Evolutionary conservation across 305 asterid genomes (phyloP).

Genomic region (Fraxinus sp.): DNA sequence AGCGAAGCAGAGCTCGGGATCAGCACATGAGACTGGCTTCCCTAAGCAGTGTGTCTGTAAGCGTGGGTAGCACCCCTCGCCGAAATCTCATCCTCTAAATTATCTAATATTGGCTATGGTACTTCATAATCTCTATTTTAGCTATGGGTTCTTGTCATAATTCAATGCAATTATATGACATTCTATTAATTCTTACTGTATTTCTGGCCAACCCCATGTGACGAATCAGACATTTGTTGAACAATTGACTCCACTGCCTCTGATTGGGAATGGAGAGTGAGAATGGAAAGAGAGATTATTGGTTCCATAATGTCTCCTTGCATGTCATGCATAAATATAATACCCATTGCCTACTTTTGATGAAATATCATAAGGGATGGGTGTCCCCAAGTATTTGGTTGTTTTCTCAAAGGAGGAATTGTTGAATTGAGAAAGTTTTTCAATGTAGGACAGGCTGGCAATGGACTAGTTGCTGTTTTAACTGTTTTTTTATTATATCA

Average conservation of each 20-base stretch:
- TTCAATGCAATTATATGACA: conserved; percentile 43
- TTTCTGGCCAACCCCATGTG: conserved; percentile 47
- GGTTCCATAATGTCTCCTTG: conserved; percentile 18
- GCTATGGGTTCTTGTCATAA: conserved; percentile 40
- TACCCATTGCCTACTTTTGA: conserved; percentile 27
- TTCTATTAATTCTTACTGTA: conserved; percentile 37
- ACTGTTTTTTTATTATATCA: conserved; percentile 19
- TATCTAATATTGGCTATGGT: conserved; percentile 46
- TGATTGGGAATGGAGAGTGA: conserved; percentile 53
- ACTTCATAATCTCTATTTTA: conserved; percentile 43
- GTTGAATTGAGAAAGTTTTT: conserved; percentile 40
- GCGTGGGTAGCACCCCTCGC: conserved; percentile 39
- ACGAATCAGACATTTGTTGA: conserved; percentile 38
- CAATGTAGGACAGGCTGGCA: conserved; percentile 64
- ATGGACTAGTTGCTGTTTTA: conserved; percentile 38
- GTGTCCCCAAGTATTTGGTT: conserved; percentile 45
- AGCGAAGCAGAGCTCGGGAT: conserved; percentile 61
- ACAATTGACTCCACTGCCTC: conserved; percentile 42
- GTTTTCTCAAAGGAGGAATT: conserved; percentile 46
- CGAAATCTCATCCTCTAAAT: conserved; percentile 38
- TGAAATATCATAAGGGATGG: conserved; percentile 39
- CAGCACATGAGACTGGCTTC: conserved; percentile 55
- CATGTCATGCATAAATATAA: conserved; percentile 22
- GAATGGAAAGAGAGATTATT: conserved; percentile 36
- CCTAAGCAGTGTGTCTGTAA: conserved; percentile 37